phyloP scores from a whole-genome alignment of 768 basidiomycete genomes.

The Auricularia cornea region DNA sequence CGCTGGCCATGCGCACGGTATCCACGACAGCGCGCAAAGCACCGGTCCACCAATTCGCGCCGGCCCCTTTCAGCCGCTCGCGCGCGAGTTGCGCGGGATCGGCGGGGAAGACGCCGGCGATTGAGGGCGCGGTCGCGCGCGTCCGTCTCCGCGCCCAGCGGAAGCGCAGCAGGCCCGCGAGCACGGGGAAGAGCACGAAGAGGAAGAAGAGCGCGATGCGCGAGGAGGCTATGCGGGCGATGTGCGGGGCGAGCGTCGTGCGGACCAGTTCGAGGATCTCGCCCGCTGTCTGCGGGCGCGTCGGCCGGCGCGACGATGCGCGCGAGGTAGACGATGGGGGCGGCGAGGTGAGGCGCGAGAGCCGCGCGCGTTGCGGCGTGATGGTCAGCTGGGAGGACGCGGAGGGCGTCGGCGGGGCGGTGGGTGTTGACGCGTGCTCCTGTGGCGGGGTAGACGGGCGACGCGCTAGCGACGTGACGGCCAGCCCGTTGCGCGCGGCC shows the following conservation, averaged over 20 bases:
- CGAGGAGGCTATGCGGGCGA: conserved; percentile 33
- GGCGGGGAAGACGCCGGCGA: not conserved
- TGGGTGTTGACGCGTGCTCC: conserved; percentile 20
- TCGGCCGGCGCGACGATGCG: conserved; percentile 14
- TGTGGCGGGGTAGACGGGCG: conserved; percentile 37
- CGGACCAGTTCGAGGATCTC: conserved; percentile 35
- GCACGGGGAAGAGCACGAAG: conserved; percentile 33
- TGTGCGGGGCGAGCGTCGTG: conserved; percentile 40
- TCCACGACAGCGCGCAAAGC: not conserved
- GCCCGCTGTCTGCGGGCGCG: conserved; percentile 10
- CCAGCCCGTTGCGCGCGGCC: not conserved
- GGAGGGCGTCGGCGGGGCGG: conserved; percentile 18
- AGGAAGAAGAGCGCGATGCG: conserved; percentile 38
- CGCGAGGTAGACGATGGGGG: conserved; percentile 11
- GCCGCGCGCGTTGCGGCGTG: not conserved
- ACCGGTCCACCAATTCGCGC: not conserved
- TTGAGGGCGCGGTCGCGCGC: not conserved
- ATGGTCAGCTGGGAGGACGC: not conserved
- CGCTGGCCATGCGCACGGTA: not conserved
- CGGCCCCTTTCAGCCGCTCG: not conserved
- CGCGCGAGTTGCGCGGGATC: not conserved
- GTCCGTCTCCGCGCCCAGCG: not conserved
- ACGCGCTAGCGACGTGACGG: conserved; percentile 20
- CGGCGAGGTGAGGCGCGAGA: conserved; percentile 10
- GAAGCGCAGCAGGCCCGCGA: conserved; percentile 9